Percentiles rank a stretch among this genome's conserved stretches.
phyloP scores from a whole-genome alignment of 805 yeast species.

The Cyberlindnera nakhonratchasimensis region DNA sequence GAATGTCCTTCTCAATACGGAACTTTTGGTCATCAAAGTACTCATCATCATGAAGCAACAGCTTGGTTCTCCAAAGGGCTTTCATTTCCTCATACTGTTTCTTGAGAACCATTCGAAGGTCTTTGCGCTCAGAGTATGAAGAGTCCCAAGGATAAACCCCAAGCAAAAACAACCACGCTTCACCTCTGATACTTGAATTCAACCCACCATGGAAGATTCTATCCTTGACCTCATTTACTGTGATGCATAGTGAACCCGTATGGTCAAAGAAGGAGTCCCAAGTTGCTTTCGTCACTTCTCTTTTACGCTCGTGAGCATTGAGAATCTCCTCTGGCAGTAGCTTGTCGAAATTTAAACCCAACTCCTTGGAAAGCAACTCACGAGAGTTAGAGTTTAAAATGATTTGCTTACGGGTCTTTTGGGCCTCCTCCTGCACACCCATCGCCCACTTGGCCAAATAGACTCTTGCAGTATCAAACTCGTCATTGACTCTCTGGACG shows the following conservation, averaged over 20 bases:
- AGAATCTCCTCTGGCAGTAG: constrained; percentile 58
- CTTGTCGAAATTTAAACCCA: constrained; percentile 53
- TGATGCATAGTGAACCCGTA: constrained; percentile 65
- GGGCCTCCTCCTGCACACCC: constrained; percentile 89
- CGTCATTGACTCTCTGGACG: constrained; percentile 76
- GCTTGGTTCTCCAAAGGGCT: constrained; percentile 59
- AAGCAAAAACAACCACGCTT: constrained; percentile 84
- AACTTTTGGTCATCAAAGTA: constrained; percentile 88
- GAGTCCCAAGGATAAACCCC: constrained; percentile 91
- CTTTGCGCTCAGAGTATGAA: constrained; percentile 61
- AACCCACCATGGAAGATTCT: constrained; percentile 91
- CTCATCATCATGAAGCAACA: constrained; percentile 50
- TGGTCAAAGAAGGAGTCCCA: constrained; percentile 85
- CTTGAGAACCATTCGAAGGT: constrained; percentile 51
- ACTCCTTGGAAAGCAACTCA: constrained; percentile 51
- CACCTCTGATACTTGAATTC: constrained; percentile 50
- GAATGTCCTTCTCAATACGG: constrained; percentile 90
- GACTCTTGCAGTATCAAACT: constrained; percentile 88
- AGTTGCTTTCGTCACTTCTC: constrained; percentile 64
- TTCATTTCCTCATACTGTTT: constrained; percentile 62
- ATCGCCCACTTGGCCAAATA: constrained; percentile 96
- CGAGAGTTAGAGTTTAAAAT: constrained; percentile 58
- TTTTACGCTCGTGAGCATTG: constrained; percentile 55
- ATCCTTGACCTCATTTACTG: constrained; percentile 75
- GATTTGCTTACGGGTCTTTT: constrained; percentile 46